These are phyloP conservation scores for Camellia japonica DNA, from an alignment of 148 eudicot species.

Conservation along the genomic window DNA sequence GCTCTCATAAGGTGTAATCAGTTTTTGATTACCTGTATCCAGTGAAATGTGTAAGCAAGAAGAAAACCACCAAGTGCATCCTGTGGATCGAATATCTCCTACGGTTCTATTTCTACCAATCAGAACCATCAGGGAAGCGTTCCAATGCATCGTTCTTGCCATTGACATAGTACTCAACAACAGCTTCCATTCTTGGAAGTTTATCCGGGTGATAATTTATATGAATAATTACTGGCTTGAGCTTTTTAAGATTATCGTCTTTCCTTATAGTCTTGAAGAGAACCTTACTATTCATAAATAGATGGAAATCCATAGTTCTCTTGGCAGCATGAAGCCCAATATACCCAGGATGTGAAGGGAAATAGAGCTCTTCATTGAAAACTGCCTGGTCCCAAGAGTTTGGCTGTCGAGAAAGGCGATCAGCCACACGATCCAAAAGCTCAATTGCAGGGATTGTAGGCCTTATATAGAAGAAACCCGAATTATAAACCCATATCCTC, in stretches of 20 bases:
- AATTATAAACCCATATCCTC: constrained; percentile 95
- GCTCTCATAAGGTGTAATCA: constrained; percentile 2
- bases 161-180: constrained; percentile 66
- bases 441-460: constrained; percentile 92
- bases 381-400: constrained; percentile 93
- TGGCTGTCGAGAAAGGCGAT: constrained; percentile 52
- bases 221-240: constrained; percentile 85
- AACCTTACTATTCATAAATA: constrained; percentile 93
- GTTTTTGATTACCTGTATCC: background rate
- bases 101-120: constrained; percentile 24
- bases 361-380: constrained; percentile 86
- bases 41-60: background rate
- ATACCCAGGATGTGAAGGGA: constrained; percentile 85
- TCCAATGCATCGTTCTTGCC: constrained; percentile 78
- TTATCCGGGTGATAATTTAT: constrained; percentile 91
- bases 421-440: constrained; percentile 83
- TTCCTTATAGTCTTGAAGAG: constrained; percentile 84
- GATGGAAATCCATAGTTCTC: constrained; percentile 82
- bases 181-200: constrained; percentile 79
- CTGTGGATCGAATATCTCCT: background rate
- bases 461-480: constrained; percentile 88
- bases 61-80: background rate
- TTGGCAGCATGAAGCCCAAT: constrained; percentile 83
- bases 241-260: constrained; percentile 63
- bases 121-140: constrained; percentile 80